Percentiles rank a stretch among this genome's conserved stretches.
These are phyloP conservation scores for Suillus decipiens DNA, from an alignment of 768 basidiomycete genomes.

Conservation along the genomic window DNA sequence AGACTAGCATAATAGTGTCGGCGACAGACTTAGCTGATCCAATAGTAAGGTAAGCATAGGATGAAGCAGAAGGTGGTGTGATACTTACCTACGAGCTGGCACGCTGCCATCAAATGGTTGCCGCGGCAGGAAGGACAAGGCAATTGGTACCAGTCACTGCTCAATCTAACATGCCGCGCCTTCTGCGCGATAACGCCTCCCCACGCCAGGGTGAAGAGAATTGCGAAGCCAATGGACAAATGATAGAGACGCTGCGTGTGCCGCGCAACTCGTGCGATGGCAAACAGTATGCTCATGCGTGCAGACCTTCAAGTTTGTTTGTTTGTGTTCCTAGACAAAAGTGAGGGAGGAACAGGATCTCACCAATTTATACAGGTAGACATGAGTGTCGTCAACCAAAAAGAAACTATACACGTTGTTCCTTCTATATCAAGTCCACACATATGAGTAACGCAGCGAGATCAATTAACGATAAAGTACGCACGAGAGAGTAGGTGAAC, in stretches of 20 bases:
- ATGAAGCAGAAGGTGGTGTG: neutral
- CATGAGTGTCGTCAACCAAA: neutral
- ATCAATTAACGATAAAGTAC: slow-evolving; percentile 10
- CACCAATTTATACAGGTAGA: slow-evolving; percentile 1
- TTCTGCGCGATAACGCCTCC: neutral
- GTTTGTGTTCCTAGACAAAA: neutral
- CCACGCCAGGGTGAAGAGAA: slow-evolving; percentile 7
- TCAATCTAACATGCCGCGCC: slow-evolving; percentile 1
- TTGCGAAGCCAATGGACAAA: slow-evolving; percentile 6
- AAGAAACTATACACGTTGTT: neutral
- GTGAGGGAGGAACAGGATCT: neutral
- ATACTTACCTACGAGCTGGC: slow-evolving; percentile 12
- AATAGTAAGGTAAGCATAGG: neutral
- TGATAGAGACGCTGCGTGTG: slow-evolving; percentile 14
- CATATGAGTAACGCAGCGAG: neutral
- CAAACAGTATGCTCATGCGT: slow-evolving; percentile 29
- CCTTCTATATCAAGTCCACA: neutral
- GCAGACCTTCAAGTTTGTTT: slow-evolving; percentile 22
- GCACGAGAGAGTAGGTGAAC: slow-evolving; percentile 13
- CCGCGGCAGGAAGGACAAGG: slow-evolving; percentile 8
- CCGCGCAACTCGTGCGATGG: slow-evolving; percentile 28
- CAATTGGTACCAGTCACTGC: slow-evolving; percentile 14
- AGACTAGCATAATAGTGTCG: slow-evolving; percentile 10
- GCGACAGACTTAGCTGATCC: slow-evolving; percentile 8
- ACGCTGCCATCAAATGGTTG: neutral